Evolutionary conservation across 805 yeast species (phyloP).

Genomic region (Candida xyloterini): DNA sequence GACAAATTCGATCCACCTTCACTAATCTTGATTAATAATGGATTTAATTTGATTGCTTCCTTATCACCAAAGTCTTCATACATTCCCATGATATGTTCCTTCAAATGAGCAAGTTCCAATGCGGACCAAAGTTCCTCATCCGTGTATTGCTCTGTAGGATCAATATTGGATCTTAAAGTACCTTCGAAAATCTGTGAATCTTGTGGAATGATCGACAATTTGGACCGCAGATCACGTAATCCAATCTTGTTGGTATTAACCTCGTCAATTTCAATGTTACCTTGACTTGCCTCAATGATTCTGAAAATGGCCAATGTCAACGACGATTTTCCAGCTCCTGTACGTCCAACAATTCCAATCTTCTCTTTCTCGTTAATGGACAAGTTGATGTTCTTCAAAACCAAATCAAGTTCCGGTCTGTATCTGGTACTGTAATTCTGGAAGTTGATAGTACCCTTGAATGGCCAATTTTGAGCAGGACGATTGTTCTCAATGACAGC

Average conservation of each 20-base stretch:
- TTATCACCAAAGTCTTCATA: constrained; percentile 44
- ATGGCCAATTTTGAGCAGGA: constrained; percentile 76
- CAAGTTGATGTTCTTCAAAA: constrained; percentile 64
- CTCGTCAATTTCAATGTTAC: constrained; percentile 66
- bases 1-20: constrained; percentile 65
- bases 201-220: constrained; percentile 85
- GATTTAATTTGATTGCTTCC: constrained; percentile 33
- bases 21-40: constrained; percentile 25
- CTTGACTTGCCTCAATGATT: constrained; percentile 70
- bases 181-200: constrained; percentile 93
- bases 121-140: constrained; percentile 87
- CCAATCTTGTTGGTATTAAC: constrained; percentile 68
- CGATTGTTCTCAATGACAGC: constrained; percentile 44
- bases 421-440: constrained; percentile 79
- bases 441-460: constrained; percentile 62
- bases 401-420: constrained; percentile 76
- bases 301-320: constrained; percentile 81
- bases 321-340: constrained; percentile 95
- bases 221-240: constrained; percentile 69
- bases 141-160: constrained; percentile 65
- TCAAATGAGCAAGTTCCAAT: constrained; percentile 73
- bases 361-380: constrained; percentile 73
- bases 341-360: constrained; percentile 93
- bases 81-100: constrained; percentile 56
- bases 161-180: constrained; percentile 78